A percentile compares a stretch with the other conserved stretches of the same genome.
Evolutionary conservation across 345 rosid species (phyloP).

Genomic region (Camelina sativa): DNA sequence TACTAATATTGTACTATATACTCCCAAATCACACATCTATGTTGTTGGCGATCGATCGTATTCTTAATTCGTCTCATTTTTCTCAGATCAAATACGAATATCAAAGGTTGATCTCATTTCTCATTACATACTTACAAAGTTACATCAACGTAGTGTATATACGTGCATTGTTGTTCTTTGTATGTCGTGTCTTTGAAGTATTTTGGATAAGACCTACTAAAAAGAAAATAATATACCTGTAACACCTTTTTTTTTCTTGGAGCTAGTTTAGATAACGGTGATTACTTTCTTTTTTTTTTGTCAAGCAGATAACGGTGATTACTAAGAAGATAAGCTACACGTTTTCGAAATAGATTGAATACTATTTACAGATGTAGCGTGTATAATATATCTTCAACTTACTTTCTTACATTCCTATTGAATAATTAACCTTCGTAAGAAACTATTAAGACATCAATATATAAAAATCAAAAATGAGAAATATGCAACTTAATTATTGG

Average conservation of each 20-base stretch:
- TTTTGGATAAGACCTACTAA: constrained; percentile 16
- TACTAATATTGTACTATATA: neutral
- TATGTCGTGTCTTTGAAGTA: constrained; percentile 24
- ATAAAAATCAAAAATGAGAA: neutral
- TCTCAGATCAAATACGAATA: constrained; percentile 1
- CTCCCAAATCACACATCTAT: neutral
- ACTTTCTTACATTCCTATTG: neutral
- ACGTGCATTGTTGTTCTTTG: neutral
- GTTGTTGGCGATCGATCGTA: neutral
- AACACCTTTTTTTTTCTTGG: neutral
- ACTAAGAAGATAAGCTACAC: neutral
- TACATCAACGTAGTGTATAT: neutral
- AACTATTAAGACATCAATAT: neutral
- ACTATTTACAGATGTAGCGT: neutral
- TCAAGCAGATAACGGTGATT: constrained; percentile 18
- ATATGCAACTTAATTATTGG: neutral
- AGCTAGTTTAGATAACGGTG: constrained; percentile 19
- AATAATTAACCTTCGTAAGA: neutral
- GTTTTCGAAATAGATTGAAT: neutral
- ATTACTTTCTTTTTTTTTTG: neutral
- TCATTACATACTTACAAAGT: neutral
- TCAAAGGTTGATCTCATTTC: neutral
- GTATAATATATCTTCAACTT: constrained; percentile 1
- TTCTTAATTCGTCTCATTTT: neutral
- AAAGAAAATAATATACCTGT: neutral